Conservation (phyloP, 2,329 filamentous ascomycete genomes). For the Monilinia aucupariae region DNA sequence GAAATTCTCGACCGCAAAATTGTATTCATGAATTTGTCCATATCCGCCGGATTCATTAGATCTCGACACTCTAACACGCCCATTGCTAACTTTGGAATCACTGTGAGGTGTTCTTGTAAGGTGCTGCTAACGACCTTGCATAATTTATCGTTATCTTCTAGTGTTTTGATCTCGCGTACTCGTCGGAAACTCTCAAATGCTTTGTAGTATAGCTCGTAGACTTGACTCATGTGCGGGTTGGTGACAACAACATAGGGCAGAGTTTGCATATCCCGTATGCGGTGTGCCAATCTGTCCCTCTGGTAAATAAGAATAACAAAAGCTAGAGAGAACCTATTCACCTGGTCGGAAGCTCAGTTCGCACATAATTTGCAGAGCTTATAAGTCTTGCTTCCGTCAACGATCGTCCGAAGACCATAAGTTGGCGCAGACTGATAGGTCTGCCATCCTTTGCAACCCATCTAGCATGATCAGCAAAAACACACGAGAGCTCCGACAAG, state of each 20-base stretch:
- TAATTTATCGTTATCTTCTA: slow-evolving; percentile 85
- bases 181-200: slow-evolving; percentile 91
- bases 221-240: slow-evolving; percentile 89
- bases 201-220: slow-evolving; percentile 94
- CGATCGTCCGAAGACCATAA: slow-evolving; percentile 95
- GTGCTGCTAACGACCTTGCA: slow-evolving; percentile 76
- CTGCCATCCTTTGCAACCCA: slow-evolving; percentile 90
- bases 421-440: slow-evolving; percentile 91
- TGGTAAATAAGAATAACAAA: slow-evolving; percentile 3
- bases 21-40: slow-evolving; percentile 94
- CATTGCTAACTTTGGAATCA: slow-evolving; percentile 92
- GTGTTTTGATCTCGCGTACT: slow-evolving; percentile 72
- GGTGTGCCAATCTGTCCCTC: slow-evolving; percentile 69
- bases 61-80: slow-evolving; percentile 87
- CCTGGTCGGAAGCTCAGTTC: slow-evolving; percentile 86
- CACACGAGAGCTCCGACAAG: background rate
- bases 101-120: slow-evolving; percentile 80
- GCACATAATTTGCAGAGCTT: slow-evolving; percentile 95
- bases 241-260: slow-evolving; percentile 92
- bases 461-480: slow-evolving; percentile 43
- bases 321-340: slow-evolving; percentile 34
- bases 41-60: slow-evolving; percentile 71
- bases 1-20: slow-evolving; percentile 89
- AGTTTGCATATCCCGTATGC: slow-evolving; percentile 94
- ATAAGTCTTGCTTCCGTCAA: slow-evolving; percentile 84